Evolutionary conservation across 208 protist genomes (phyloP), one percentile per base, ranked within the genome.

Genomic region (Naegleria fowleri): DNA sequence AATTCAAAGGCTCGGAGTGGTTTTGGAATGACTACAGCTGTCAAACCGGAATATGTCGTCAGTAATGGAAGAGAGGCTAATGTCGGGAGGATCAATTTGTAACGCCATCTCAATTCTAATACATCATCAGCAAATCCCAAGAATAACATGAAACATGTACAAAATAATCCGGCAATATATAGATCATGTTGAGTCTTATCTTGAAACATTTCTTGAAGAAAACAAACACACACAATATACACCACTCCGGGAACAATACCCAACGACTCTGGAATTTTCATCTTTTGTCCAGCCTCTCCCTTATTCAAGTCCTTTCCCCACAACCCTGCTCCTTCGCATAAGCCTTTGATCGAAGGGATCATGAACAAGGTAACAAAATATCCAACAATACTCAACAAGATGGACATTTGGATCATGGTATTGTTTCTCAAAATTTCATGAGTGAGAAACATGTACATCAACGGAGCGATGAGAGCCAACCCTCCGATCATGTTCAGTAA

Each of bases 121-220:
- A 99, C 98, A 94, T 99, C 99, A 94, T 99, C 99, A 19, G 98
- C 98, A 93, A 99, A 99, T 83, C 99, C 99, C 38, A 99, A 93
- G 59, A 99, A 95, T 52, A 99, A 95, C 97, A 99, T 99, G 39
- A 99, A 97, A 51, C 95, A 97, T 93, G 99, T 99, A 25, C 97
- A 97, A 40, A 97, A 96, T 51, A 99, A 92, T 0, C 97, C 96
- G 4, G 97, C 97, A 94, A 97, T 95, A 92, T 95, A 94, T 91
- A 95, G 89, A 41, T 90, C 93, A 16, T 96, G 91, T 93, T 96
- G 25, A 55, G 90, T 51, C 5, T 83, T 39, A 92, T 83, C 9
- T 38, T 43, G 36, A 4, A 75, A 22, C 59, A 79, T n/a, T 92
- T 90, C 86, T 92, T 90, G 88, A 83, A 92, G 48, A 91, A 90